Conservation (phyloP, 2,329 filamentous ascomycete genomes). For the Aschersonia sp. region DNA sequence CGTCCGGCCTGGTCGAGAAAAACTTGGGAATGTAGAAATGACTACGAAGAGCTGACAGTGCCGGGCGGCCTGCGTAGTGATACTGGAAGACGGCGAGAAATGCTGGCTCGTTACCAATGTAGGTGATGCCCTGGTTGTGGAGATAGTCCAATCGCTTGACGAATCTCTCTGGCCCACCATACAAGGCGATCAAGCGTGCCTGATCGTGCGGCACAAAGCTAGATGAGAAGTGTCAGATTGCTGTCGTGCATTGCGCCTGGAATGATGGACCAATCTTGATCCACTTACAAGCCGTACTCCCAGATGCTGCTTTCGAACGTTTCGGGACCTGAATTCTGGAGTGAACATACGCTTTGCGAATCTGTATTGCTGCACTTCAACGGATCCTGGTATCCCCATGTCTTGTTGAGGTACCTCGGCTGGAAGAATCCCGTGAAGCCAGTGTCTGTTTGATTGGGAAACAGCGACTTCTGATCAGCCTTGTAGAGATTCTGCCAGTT, state of each 20-base stretch:
- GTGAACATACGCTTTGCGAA: constrained; percentile 40
- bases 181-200: constrained; percentile 36
- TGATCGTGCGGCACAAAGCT: constrained; percentile 40
- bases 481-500: constrained; percentile 59
- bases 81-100: constrained; percentile 54
- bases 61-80: constrained; percentile 53
- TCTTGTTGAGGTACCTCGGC: constrained; percentile 50
- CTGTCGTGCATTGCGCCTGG: neutral
- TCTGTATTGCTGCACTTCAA: constrained; percentile 44
- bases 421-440: constrained; percentile 59
- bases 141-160: constrained; percentile 46
- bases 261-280: neutral
- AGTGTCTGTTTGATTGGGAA: constrained; percentile 40
- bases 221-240: neutral
- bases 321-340: constrained; percentile 46
- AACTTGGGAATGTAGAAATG: constrained; percentile 52
- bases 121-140: constrained; percentile 48
- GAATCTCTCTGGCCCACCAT: constrained; percentile 45
- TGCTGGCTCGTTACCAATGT: constrained; percentile 47
- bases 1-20: constrained; percentile 43
- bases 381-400: constrained; percentile 55
- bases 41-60: constrained; percentile 32
- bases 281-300: constrained; percentile 54
- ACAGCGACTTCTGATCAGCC: constrained; percentile 36
- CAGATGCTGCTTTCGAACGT: constrained; percentile 60